phyloP scores from a whole-genome alignment of 164 flowering plant genomes.

The Piper longum region DNA sequence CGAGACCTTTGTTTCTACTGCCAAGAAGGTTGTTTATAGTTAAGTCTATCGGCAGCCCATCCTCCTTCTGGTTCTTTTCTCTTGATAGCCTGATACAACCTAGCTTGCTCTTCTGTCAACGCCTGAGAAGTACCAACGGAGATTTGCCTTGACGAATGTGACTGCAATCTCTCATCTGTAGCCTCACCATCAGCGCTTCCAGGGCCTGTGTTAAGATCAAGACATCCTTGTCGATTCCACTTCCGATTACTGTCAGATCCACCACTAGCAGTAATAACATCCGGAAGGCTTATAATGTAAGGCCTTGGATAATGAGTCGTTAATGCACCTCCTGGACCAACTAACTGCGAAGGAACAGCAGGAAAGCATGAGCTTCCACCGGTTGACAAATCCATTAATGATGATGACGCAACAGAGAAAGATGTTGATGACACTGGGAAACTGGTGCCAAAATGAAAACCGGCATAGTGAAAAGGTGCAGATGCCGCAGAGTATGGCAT shows the following conservation, averaged over 20 bases:
- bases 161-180: constrained; percentile 43
- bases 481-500: constrained; percentile 17
- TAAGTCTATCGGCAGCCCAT: constrained; percentile 36
- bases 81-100: constrained; percentile 41
- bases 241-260: constrained; percentile 40
- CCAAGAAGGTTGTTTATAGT: constrained; percentile 48
- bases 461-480: constrained; percentile 49
- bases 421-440: constrained; percentile 56
- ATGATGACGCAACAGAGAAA: constrained; percentile 42
- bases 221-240: constrained; percentile 48
- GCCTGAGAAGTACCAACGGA: constrained; percentile 44
- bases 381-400: constrained; percentile 48
- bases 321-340: constrained; percentile 28
- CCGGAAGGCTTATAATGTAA: constrained; percentile 43
- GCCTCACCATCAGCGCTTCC: constrained; percentile 45
- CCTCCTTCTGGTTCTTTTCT: constrained; percentile 54
- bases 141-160: constrained; percentile 32
- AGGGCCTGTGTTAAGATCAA: constrained; percentile 87
- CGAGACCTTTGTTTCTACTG: constrained; percentile 19
- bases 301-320: constrained; percentile 56
- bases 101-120: constrained; percentile 45
- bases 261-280: constrained; percentile 21
- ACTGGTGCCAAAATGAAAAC: constrained; percentile 48
- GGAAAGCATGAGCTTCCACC: constrained; percentile 41
- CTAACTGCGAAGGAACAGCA: constrained; percentile 32